A percentile compares a stretch with the other conserved stretches of the same genome.
These are phyloP conservation scores for Diutina siamensis DNA, from an alignment of 1,139 yeast species.

Conservation along the genomic window DNA sequence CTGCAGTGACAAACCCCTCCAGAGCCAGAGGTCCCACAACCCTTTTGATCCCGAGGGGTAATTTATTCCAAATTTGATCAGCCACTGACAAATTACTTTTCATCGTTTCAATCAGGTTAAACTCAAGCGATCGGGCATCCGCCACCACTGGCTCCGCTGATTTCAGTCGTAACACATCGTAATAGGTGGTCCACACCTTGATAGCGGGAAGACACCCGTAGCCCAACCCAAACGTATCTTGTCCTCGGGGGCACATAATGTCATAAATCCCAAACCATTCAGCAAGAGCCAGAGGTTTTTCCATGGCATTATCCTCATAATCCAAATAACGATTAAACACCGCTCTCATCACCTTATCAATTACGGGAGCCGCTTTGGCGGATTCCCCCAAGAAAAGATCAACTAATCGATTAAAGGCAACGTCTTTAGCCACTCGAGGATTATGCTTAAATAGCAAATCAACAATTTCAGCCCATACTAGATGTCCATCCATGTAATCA, in stretches of 20 bases:
- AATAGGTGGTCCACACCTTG: constrained; percentile 55
- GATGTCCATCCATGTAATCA: constrained; percentile 37
- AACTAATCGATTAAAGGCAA: constrained; percentile 33
- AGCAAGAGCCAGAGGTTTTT: constrained; percentile 50
- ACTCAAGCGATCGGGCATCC: constrained; percentile 31
- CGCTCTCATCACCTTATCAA: constrained; percentile 60
- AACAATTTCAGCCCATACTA: constrained; percentile 51
- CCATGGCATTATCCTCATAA: constrained; percentile 53
- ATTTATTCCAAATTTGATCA: constrained; percentile 15
- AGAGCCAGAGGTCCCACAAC: background rate
- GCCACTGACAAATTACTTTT: constrained; percentile 20
- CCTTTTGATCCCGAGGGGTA: constrained; percentile 18
- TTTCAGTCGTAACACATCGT: constrained; percentile 30
- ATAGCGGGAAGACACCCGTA: constrained; percentile 50
- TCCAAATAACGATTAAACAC: constrained; percentile 57
- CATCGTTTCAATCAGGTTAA: constrained; percentile 25
- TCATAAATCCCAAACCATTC: constrained; percentile 79
- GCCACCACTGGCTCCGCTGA: constrained; percentile 20
- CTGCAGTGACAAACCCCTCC: background rate
- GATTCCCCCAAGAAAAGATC: constrained; percentile 23
- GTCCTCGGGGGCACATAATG: constrained; percentile 18
- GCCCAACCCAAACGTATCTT: constrained; percentile 16
- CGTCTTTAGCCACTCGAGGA: constrained; percentile 33
- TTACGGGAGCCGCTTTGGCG: constrained; percentile 31
- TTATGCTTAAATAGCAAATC: constrained; percentile 43